Evolutionary conservation across 176 grass and related monocot species (phyloP), one percentile per base, ranked within the genome.

Genomic region (Melocanna baccifera): DNA sequence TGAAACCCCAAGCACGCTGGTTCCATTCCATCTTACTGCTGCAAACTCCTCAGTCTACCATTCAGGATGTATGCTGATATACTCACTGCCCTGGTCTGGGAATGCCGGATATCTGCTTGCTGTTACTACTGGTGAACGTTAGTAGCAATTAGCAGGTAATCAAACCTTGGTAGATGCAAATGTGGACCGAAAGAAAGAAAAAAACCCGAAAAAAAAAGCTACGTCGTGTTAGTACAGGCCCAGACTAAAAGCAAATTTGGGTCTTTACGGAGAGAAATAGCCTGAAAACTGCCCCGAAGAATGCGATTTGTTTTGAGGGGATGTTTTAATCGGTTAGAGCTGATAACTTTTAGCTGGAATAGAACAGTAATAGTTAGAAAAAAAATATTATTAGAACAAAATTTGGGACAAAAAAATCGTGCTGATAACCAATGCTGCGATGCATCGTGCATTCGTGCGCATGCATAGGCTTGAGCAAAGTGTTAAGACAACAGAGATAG

Each of bases 221-320:
- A 25, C 36, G 18, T 19, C 69, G 36, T 23, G 59, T 25, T 68
- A 36, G 71, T 62, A 64, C 56, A 78, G 74, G 80, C 56, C 86
- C 74, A 83, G 56, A 19, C 18, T 8, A 71, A 75, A 81, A 51
- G n/a, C 10, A 32, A 43, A 32, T 69, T 58, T 7, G 82, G 68
- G 76, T 75, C 82, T 89, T 84, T 84, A 69, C 76, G 80, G 75
- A 57, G 7, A 9, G 46, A 48, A 67, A 26, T 14, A 79, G 50
- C 30, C 74, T 30, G 29, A 25, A 36, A 72, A 1, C 48, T 87
- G 71, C 76, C 75, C 9, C 75, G 28, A 48, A 64, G 37, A 79
- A 37, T 48, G 59, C 58, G 81, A 37, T 58, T 15, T 84, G 57
- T 65, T 52, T 34, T 34, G 4, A 34, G 4, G 32, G 32, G 3